phyloP scores from a whole-genome alignment of 495 filamentous ascomycete genomes.

The Amniculicola lignicola region DNA sequence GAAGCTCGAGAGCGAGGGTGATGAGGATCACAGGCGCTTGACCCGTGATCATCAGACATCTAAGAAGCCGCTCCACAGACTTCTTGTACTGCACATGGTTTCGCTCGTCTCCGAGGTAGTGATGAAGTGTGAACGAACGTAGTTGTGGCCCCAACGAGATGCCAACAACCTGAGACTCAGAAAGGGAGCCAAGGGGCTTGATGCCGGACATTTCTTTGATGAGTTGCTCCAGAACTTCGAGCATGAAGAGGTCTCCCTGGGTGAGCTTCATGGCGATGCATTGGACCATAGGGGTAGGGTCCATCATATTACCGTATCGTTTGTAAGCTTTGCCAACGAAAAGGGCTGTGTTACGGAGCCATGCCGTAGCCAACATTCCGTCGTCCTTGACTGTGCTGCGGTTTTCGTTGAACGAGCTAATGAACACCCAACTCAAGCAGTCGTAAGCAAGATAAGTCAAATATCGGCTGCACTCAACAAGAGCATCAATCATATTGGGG shows the following conservation, averaged over 20 bases:
- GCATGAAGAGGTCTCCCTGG: constrained; percentile 76
- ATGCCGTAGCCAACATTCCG: constrained; percentile 82
- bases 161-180: constrained; percentile 76
- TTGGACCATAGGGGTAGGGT: constrained; percentile 78
- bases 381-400: constrained; percentile 76
- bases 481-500: constrained; percentile 84
- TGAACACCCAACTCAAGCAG: constrained; percentile 82
- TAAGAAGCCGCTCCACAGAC: constrained; percentile 73
- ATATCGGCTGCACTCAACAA: constrained; percentile 89
- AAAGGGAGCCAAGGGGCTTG: constrained; percentile 76
- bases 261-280: constrained; percentile 79
- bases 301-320: constrained; percentile 76
- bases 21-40: constrained; percentile 78
- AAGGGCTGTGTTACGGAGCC: constrained; percentile 77
- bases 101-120: constrained; percentile 68
- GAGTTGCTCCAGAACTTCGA: constrained; percentile 84
- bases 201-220: constrained; percentile 91
- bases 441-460: constrained; percentile 92
- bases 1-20: constrained; percentile 83
- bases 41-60: constrained; percentile 65
- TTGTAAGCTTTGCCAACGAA: constrained; percentile 88
- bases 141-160: constrained; percentile 83
- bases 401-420: constrained; percentile 71
- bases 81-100: constrained; percentile 62
- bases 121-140: constrained; percentile 71